Percentiles rank a stretch among this genome's conserved stretches.
These are phyloP conservation scores for Xylaria acuta DNA, from an alignment of 495 filamentous ascomycete genomes.

Conservation along the genomic window DNA sequence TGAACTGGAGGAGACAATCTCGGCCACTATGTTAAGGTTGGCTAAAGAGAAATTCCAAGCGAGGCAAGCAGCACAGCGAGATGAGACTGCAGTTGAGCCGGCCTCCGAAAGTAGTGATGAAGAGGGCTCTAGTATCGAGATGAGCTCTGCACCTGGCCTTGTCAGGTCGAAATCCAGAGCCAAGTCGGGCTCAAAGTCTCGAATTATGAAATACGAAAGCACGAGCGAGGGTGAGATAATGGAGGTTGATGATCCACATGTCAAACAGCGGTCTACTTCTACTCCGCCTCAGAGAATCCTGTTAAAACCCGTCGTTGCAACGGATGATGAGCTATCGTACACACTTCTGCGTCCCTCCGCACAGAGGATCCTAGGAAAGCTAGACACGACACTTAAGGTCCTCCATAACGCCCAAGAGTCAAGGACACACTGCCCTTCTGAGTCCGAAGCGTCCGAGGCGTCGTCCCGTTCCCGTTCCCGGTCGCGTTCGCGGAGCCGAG, in stretches of 20 bases:
- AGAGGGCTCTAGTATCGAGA: conserved; percentile 1
- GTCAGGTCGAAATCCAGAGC: background rate
- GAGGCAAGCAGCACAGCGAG: conserved; percentile 24
- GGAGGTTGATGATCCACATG: conserved; percentile 30
- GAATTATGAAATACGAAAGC: conserved; percentile 27
- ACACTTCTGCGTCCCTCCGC: conserved; percentile 67
- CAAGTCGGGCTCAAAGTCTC: conserved; percentile 22
- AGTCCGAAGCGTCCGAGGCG: conserved; percentile 36
- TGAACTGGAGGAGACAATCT: conserved; percentile 69
- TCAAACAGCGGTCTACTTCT: conserved; percentile 1
- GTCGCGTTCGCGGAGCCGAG: conserved; percentile 26
- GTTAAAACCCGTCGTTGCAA: conserved; percentile 39
- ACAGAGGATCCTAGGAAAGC: conserved; percentile 65
- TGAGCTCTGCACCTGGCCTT: background rate
- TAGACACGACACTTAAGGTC: conserved; percentile 70
- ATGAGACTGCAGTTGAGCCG: background rate
- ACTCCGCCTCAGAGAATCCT: conserved; percentile 15
- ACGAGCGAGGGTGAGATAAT: conserved; percentile 30
- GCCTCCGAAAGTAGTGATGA: background rate
- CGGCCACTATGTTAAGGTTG: conserved; percentile 63
- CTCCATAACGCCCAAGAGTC: conserved; percentile 68
- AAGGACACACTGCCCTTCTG: conserved; percentile 33
- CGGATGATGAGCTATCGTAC: conserved; percentile 65
- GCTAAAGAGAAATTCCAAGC: conserved; percentile 67
- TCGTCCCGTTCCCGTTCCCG: conserved; percentile 17